These are phyloP conservation scores for Fraxinus nigra DNA, from an alignment of 305 asterid genomes.

Conservation along the genomic window DNA sequence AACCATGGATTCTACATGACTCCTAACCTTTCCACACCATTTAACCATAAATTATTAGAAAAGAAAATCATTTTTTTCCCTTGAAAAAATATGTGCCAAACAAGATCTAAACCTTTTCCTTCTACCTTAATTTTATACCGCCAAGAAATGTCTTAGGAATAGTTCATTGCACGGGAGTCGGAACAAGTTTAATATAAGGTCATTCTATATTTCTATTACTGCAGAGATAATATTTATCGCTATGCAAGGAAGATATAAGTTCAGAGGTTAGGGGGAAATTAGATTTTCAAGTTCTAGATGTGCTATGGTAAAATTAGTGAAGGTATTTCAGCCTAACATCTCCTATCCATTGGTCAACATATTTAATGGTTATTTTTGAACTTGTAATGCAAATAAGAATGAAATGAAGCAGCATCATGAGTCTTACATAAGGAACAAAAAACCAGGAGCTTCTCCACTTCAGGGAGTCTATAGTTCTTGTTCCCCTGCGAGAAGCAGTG, in stretches of 20 bases:
- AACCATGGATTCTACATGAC: background rate
- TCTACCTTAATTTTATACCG: background rate
- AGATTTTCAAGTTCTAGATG: background rate
- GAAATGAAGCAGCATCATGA: background rate
- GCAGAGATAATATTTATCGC: background rate
- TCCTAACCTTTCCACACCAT: background rate
- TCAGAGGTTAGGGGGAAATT: background rate
- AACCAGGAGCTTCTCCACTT: background rate
- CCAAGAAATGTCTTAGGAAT: background rate
- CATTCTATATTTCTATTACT: background rate
- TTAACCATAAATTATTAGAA: background rate
- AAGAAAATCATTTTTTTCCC: background rate
- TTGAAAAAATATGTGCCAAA: background rate
- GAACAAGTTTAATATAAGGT: background rate
- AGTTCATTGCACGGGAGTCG: background rate
- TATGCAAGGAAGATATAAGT: background rate
- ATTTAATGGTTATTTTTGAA: background rate
- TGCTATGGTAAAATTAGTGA: background rate
- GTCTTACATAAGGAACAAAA: background rate
- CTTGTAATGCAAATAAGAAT: background rate
- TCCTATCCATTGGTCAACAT: background rate
- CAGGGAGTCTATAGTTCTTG: background rate
- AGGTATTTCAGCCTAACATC: background rate
- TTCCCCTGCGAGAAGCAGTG: background rate
- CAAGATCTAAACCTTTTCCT: background rate